phyloP scores from a whole-genome alignment of 2,329 filamentous ascomycete genomes.

The Monosporascus sp. region DNA sequence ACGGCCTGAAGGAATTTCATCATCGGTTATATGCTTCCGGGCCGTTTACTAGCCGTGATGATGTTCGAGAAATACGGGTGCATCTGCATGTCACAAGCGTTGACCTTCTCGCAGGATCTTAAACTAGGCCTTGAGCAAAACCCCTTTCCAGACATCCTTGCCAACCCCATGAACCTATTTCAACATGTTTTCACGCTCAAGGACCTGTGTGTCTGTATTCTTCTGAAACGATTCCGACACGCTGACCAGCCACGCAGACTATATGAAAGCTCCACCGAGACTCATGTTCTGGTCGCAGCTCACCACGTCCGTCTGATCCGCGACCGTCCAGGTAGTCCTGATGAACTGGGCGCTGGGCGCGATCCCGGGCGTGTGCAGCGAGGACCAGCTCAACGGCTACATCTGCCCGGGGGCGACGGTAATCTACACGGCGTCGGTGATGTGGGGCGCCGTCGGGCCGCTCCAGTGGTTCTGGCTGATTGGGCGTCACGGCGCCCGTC shows the following conservation, averaged over 20 bases:
- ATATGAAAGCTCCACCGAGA: conserved; percentile 42
- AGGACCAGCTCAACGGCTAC: conserved; percentile 49
- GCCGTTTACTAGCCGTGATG: conserved; percentile 68
- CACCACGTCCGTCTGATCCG: conserved; percentile 41
- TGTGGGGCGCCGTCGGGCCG: conserved; percentile 71
- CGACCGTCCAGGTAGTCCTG: conserved; percentile 52
- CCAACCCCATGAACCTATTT: neutral
- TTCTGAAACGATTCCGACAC: too few relatives aligned
- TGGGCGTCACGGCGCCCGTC: conserved; percentile 56
- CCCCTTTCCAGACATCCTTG: neutral
- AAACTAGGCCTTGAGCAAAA: conserved; percentile 46
- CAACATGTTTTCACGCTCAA: neutral
- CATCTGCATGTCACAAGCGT: conserved; percentile 60
- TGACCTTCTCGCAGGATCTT: conserved; percentile 60
- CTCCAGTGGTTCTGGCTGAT: conserved; percentile 66
- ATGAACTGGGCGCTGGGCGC: conserved; percentile 60
- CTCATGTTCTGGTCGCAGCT: conserved; percentile 44
- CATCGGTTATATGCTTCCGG: conserved; percentile 67
- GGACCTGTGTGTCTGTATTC: neutral
- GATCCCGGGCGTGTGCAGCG: conserved; percentile 57
- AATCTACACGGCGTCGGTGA: conserved; percentile 63
- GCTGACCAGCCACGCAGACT: conserved; percentile 32
- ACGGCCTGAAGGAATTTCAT: conserved; percentile 67
- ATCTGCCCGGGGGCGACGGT: conserved; percentile 49
- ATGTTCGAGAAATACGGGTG: conserved; percentile 73